Evolutionary conservation across 768 basidiomycete genomes (phyloP).

Genomic region (Pleurotus tuoliensis): DNA sequence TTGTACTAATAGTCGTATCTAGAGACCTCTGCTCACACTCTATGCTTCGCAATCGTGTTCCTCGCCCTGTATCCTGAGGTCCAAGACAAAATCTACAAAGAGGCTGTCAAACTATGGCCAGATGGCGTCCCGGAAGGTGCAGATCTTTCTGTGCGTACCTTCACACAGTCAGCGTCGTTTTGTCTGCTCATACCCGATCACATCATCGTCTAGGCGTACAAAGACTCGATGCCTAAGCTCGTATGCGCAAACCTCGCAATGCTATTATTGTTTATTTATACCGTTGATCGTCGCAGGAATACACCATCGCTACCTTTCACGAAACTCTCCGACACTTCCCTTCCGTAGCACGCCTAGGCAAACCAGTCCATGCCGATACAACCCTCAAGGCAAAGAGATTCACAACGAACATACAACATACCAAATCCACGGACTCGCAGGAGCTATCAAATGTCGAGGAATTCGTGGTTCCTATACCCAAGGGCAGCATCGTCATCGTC

Average conservation of each 20-base stretch:
- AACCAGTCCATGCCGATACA: slow-evolving; percentile 29
- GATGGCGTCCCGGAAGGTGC: slow-evolving; percentile 22
- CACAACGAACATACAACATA: slow-evolving; percentile 8
- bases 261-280: not conserved
- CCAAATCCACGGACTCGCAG: slow-evolving; percentile 21
- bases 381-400: slow-evolving; percentile 31
- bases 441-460: slow-evolving; percentile 24
- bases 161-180: not conserved
- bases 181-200: not conserved
- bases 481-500: slow-evolving; percentile 34
- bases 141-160: slow-evolving; percentile 23
- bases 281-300: slow-evolving; percentile 26
- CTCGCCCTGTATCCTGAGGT: slow-evolving; percentile 48
- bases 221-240: slow-evolving; percentile 31
- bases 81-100: slow-evolving; percentile 43
- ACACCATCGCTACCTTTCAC: slow-evolving; percentile 37
- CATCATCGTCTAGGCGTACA: slow-evolving; percentile 30
- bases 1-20: not conserved
- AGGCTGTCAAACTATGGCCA: slow-evolving; percentile 37
- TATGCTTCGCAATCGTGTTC: slow-evolving; percentile 37
- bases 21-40: slow-evolving; percentile 47
- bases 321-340: slow-evolving; percentile 45
- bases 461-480: slow-evolving; percentile 30
- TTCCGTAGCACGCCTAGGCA: slow-evolving; percentile 30
- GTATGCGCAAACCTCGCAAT: slow-evolving; percentile 17